These are phyloP conservation scores for Pythium myriotylum DNA, from an alignment of 352 stramenopile genomes.

Conservation along the genomic window DNA sequence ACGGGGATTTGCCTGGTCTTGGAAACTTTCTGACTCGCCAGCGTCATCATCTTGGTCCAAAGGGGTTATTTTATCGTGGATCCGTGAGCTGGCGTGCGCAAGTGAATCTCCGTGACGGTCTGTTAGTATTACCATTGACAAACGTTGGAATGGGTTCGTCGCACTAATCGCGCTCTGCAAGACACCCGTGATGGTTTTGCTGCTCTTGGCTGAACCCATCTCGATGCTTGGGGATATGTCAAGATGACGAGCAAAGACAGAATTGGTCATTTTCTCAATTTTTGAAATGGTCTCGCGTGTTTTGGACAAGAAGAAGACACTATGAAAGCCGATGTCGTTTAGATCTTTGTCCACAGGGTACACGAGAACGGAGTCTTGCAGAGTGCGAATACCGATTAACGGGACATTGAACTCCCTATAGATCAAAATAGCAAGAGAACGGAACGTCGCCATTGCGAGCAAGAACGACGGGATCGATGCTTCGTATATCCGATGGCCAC, in stretches of 20 bases:
- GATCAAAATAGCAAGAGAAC: slow-evolving; percentile 49
- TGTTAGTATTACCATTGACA: slow-evolving; percentile 29
- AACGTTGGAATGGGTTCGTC: slow-evolving; percentile 31
- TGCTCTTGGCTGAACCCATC: slow-evolving; percentile 34
- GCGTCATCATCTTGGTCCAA: slow-evolving; percentile 22
- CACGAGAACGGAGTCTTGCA: slow-evolving; percentile 49
- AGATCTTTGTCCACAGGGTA: slow-evolving; percentile 57
- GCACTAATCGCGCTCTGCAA: slow-evolving; percentile 20
- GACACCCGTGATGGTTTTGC: slow-evolving; percentile 39
- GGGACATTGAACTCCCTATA: slow-evolving; percentile 69
- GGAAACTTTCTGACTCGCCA: slow-evolving; percentile 18
- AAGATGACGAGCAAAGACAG: slow-evolving; percentile 45
- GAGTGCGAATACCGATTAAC: slow-evolving; percentile 56
- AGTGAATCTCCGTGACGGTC: slow-evolving; percentile 8
- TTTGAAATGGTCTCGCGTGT: slow-evolving; percentile 47
- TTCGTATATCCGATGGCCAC: slow-evolving; percentile 62
- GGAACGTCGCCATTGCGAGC: slow-evolving; percentile 50
- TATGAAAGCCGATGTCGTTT: slow-evolving; percentile 50
- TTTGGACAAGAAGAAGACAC: slow-evolving; percentile 65
- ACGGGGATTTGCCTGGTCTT: not conserved
- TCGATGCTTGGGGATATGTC: slow-evolving; percentile 53
- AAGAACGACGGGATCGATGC: slow-evolving; percentile 55
- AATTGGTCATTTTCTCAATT: slow-evolving; percentile 56
- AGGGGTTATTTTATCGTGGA: slow-evolving; percentile 31
- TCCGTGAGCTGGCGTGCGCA: not conserved